Conservation (phyloP, 2,329 filamentous ascomycete genomes). For the Ophiostoma pallidulum region DNA sequence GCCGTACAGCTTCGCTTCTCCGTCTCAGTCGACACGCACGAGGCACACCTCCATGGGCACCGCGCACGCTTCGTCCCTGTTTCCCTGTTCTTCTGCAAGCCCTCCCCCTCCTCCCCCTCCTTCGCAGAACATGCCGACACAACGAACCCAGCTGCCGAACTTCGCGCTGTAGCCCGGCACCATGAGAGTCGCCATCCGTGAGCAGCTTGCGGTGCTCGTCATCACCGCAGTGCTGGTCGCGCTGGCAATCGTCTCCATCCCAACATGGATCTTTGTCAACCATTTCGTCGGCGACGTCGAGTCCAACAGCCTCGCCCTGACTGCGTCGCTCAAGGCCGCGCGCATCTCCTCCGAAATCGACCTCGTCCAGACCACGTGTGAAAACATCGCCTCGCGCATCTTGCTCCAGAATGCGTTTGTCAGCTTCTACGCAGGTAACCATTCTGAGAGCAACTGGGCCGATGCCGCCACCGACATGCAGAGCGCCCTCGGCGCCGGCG, state of each 20-base stretch:
- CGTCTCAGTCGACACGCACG: too few relatives aligned
- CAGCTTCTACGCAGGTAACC: constrained; percentile 47
- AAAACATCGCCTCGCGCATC: constrained; percentile 59
- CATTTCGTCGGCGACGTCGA: constrained; percentile 43
- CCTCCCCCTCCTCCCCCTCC: not conserved
- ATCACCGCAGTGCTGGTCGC: constrained; percentile 64
- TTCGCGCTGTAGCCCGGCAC: constrained; percentile 27
- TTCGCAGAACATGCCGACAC: constrained; percentile 22
- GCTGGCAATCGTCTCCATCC: constrained; percentile 69
- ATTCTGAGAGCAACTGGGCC: constrained; percentile 49
- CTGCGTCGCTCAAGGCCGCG: constrained; percentile 77
- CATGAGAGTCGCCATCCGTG: constrained; percentile 81
- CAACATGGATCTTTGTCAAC: constrained; percentile 56
- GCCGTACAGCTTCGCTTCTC: not conserved
- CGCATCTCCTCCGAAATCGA: constrained; percentile 71
- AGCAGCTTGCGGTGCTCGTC: constrained; percentile 77
- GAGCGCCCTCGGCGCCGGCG: constrained; percentile 57
- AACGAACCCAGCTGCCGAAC: constrained; percentile 10
- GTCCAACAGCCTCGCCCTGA: constrained; percentile 58
- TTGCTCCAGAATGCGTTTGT: constrained; percentile 46
- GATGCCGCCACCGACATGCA: constrained; percentile 54
- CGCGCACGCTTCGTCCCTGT: too few relatives aligned
- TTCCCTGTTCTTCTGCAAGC: too few relatives aligned
- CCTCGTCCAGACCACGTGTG: constrained; percentile 65
- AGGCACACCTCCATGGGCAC: too few relatives aligned